Evolutionary conservation across 257 asterid species (phyloP), one percentile per base, ranked within the genome.

Genomic region (Gardenia jasminoides): DNA sequence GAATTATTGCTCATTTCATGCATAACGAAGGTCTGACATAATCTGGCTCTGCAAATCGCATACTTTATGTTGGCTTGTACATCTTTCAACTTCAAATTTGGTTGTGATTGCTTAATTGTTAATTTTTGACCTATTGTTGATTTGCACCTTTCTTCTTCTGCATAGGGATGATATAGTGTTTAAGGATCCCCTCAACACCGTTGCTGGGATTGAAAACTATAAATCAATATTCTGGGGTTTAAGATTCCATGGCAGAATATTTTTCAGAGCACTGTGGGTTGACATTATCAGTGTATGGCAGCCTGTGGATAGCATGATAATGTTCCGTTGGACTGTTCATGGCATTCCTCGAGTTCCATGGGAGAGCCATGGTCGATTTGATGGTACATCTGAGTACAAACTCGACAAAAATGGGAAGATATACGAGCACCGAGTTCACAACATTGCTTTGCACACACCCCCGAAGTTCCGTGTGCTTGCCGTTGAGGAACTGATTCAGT

Each of bases 301-400:
- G 87, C 99, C 99, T 19, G 93, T 80, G 70, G 99, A 95, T 78
- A 95, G 76, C 82, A 70, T 88, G 92, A 89, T 95, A 87, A 91
- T 92, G 85, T 89, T 95, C 69, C 98, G 99, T 77, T 95, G 98
- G 98, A 92, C 97, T 28, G 97, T 87, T 72, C 97, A 93, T 41
- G 99, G 98, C 82, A 84, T 92, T 67, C 98, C 94, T 48, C 88
- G 98, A 58, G 86, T 93, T 72, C 98, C 96, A 58, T 95, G 99
- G 99, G 99, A 95, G 91, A 87, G 94, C 66, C 92, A 82, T 50
- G 87, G 97, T 82, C 91, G 98, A 83, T 95, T 95, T 59, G 99
- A 95, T 78, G 98, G 96, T 11, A 95, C 98, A 82, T 95, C 99
- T 52, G 99, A 93, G 90, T 95, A 93, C 90, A 95, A 95, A 88